These are phyloP conservation scores for Lactarius tabidus DNA, from an alignment of 768 basidiomycete species.

Conservation along the genomic window DNA sequence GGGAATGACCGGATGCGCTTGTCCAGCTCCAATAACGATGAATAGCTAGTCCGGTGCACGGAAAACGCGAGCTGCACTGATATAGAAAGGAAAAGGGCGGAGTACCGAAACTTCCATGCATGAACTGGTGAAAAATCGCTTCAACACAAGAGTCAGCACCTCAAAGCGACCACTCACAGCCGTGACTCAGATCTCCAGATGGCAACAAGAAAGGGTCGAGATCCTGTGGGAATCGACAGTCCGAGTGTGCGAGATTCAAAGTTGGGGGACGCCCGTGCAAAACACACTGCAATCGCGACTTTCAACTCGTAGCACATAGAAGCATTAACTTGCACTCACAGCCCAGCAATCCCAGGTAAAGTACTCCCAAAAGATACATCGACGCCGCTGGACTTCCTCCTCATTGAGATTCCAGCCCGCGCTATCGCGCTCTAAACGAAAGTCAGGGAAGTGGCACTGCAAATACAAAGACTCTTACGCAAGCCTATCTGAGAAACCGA, in stretches of 20 bases:
- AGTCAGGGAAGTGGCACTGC: neutral
- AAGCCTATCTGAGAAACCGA: conserved; percentile 43
- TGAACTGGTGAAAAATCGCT: conserved; percentile 23
- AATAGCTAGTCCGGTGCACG: conserved; percentile 39
- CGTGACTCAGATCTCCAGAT: conserved; percentile 37
- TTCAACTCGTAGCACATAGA: neutral
- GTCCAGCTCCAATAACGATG: conserved; percentile 47
- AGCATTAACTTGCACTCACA: conserved; percentile 5
- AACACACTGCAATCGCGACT: conserved; percentile 36
- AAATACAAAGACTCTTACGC: conserved; percentile 36
- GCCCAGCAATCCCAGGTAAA: conserved; percentile 47
- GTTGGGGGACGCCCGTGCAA: conserved; percentile 49
- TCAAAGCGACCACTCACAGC: conserved; percentile 37
- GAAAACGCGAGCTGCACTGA: conserved; percentile 43
- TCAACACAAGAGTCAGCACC: neutral
- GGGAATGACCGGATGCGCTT: conserved; percentile 48
- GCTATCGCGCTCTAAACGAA: conserved; percentile 46
- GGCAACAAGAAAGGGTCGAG: conserved; percentile 32
- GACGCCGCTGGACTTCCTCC: conserved; percentile 44
- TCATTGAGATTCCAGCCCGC: conserved; percentile 43
- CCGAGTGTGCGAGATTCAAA: conserved; percentile 44
- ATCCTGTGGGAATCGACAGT: conserved; percentile 52
- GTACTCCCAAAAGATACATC: conserved; percentile 52
- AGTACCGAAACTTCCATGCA: conserved; percentile 44
- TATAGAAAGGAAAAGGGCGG: conserved; percentile 42